Evolutionary conservation across 2,329 filamentous ascomycete species (phyloP).

Genomic region (Fusarium sp.): DNA sequence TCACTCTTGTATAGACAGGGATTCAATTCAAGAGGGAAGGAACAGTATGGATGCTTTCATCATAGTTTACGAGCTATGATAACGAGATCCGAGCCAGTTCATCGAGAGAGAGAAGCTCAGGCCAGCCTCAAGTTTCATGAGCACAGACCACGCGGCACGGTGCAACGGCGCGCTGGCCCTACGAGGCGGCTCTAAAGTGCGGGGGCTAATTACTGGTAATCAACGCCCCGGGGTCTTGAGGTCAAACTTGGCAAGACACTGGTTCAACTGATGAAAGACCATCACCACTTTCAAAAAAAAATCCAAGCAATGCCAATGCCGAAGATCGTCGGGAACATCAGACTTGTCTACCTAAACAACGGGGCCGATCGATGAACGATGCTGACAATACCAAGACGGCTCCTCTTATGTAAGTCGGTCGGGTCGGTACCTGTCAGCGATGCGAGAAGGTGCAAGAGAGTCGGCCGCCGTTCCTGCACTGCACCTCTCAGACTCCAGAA

Average conservation of each 20-base stretch:
- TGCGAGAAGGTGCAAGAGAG: slow-evolving; percentile 9
- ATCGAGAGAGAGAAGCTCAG: background rate
- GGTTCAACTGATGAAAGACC: background rate
- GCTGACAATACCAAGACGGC: slow-evolving; percentile 1
- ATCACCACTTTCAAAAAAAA: too few species aligned
- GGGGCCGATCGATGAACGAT: background rate
- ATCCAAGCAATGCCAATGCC: background rate
- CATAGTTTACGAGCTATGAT: slow-evolving; percentile 5
- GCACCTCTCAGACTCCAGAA: background rate
- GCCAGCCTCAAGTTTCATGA: background rate
- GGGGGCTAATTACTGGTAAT: slow-evolving; percentile 8
- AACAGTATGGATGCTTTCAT: slow-evolving; percentile 18
- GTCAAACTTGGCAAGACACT: background rate
- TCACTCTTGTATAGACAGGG: slow-evolving; percentile 24
- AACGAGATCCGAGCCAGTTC: background rate
- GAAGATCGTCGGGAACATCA: background rate
- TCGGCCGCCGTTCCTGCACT: slow-evolving; percentile 29
- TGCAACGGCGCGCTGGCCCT: slow-evolving; percentile 23
- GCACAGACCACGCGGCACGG: slow-evolving; percentile 8
- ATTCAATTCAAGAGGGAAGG: slow-evolving; percentile 24
- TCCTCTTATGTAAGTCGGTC: slow-evolving; percentile 7
- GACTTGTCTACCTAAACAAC: background rate
- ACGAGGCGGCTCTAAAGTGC: slow-evolving; percentile 16
- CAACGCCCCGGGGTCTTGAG: slow-evolving; percentile 3
- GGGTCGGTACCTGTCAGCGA: slow-evolving; percentile 25